phyloP scores from a whole-genome alignment of 2,329 filamentous ascomycete species.

The Fusarium agapanthi region DNA sequence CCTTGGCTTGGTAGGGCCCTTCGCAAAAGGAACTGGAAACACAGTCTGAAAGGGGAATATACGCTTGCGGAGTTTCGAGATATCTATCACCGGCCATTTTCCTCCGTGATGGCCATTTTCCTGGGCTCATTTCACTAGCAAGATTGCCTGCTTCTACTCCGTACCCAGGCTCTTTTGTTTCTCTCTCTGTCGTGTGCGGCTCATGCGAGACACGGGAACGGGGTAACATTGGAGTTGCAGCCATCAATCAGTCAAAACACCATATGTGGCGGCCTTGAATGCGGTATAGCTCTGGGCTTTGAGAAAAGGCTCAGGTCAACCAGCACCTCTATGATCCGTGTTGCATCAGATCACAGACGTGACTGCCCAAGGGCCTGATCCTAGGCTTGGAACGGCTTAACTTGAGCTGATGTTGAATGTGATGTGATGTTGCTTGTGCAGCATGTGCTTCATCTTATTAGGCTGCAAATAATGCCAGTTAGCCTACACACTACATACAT shows the following conservation, averaged over 20 bases:
- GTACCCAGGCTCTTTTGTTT: not conserved
- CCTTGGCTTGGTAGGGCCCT: not conserved
- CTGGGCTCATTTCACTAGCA: constrained; percentile 4
- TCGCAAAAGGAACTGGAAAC: constrained; percentile 7
- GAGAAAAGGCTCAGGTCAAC: not conserved
- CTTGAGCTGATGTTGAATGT: not conserved
- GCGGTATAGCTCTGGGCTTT: constrained; percentile 7
- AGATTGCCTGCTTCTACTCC: not conserved
- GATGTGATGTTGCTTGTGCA: not conserved
- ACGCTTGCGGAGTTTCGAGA: constrained; percentile 3
- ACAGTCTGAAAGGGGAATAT: constrained; percentile 1
- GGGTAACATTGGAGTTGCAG: constrained; percentile 27
- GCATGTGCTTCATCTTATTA: not conserved
- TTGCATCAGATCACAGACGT: not conserved
- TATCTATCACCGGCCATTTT: not conserved
- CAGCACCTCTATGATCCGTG: not conserved
- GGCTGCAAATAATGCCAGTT: not conserved
- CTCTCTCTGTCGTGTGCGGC: constrained; percentile 20
- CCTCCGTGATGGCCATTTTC: constrained; percentile 1
- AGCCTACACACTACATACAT: not conserved
- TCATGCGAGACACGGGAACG: constrained; percentile 31
- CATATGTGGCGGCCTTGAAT: constrained; percentile 24
- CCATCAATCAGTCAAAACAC: constrained; percentile 1
- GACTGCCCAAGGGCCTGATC: not conserved
- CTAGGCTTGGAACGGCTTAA: constrained; percentile 34